Conservation (phyloP, 1,284 basidiomycete species). For the Irpex sp. region DNA sequence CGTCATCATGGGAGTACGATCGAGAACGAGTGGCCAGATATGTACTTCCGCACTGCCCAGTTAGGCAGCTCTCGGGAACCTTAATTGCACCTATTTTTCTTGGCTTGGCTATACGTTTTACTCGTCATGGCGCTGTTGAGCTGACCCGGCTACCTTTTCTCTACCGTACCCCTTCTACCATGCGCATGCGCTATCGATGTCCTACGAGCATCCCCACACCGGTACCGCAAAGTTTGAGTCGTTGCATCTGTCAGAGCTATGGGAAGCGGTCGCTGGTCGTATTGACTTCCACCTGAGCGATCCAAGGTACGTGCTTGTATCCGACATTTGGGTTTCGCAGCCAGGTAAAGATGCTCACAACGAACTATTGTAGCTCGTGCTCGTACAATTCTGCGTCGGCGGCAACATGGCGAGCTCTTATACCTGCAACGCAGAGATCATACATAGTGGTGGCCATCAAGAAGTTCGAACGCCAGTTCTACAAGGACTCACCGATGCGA, state of each 20-base stretch:
- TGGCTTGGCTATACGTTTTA: background rate
- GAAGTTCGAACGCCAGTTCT: conserved; percentile 3
- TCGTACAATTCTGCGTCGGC: conserved; percentile 6
- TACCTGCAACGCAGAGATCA: conserved; percentile 4
- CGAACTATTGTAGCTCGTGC: background rate
- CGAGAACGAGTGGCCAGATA: background rate
- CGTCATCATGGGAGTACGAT: background rate
- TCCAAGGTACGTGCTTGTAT: conserved; percentile 8
- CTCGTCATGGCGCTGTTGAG: background rate
- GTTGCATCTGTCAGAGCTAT: conserved; percentile 1
- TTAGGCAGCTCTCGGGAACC: background rate
- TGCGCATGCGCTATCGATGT: conserved; percentile 1
- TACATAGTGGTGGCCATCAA: conserved; percentile 11
- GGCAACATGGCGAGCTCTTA: conserved; percentile 8
- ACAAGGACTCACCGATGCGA: background rate
- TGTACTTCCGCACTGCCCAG: background rate
- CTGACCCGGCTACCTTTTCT: background rate
- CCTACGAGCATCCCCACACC: background rate
- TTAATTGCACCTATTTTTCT: background rate
- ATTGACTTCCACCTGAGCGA: conserved; percentile 9
- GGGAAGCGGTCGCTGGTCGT: conserved; percentile 5
- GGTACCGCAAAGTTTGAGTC: conserved; percentile 6
- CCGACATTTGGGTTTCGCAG: too few relatives aligned
- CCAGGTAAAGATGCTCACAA: too few relatives aligned
- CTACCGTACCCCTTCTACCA: background rate